Percentiles rank a stretch among this genome's conserved stretches.
Conservation (phyloP, 2,329 filamentous ascomycete species). For the Trichoderma sp. region DNA sequence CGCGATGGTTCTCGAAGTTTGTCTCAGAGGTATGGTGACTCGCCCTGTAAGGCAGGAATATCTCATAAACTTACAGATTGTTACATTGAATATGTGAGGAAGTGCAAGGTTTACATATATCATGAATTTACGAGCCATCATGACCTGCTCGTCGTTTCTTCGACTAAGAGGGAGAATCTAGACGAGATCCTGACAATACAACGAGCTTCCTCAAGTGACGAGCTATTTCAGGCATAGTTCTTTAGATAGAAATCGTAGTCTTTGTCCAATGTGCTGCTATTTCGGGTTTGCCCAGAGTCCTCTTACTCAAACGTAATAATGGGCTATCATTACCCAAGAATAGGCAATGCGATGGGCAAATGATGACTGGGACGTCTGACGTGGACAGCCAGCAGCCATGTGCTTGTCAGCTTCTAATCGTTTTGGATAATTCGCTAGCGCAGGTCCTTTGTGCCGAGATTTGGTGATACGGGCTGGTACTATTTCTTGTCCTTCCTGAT, state of each 20-base stretch:
- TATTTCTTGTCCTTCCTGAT: neutral
- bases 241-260: too few species aligned
- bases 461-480: neutral
- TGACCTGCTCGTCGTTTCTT: neutral
- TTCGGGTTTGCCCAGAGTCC: too few species aligned
- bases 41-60: too few species aligned
- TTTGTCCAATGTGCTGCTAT: too few species aligned
- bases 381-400: neutral
- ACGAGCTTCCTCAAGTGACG: neutral
- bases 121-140: neutral
- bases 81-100: too few species aligned
- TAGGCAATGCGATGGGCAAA: too few species aligned
- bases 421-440: neutral
- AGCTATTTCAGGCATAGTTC: neutral
- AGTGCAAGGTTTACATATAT: too few species aligned
- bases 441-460: neutral
- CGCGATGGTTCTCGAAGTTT: too few species aligned
- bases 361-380: neutral
- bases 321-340: too few species aligned
- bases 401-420: conserved; percentile 13
- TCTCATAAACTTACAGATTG: too few species aligned
- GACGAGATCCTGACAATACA: neutral
- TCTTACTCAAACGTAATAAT: too few species aligned
- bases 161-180: neutral
- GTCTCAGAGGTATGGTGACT: too few species aligned